Evolutionary conservation across 2,329 filamentous ascomycete genomes (phyloP).

Genomic region (Aureobasidium sp.): DNA sequence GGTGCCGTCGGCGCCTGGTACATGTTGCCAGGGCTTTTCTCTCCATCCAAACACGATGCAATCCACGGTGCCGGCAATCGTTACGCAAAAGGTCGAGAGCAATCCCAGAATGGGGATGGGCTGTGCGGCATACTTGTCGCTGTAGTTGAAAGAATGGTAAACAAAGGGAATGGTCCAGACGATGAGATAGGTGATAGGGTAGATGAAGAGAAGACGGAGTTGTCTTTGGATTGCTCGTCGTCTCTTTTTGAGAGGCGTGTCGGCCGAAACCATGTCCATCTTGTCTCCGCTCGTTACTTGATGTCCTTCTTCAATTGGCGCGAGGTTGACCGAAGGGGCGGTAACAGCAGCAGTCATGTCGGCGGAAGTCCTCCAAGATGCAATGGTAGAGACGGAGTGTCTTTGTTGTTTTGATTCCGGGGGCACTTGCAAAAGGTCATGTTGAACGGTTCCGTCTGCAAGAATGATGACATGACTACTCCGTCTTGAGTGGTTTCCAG

Average conservation of each 20-base stretch:
- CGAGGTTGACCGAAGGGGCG: neutral
- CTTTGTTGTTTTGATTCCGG: neutral
- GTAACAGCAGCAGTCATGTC: neutral
- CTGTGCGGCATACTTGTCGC: slow-evolving; percentile 41
- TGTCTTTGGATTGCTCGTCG: slow-evolving; percentile 53
- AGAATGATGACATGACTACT: neutral
- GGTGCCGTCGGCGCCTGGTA: slow-evolving; percentile 36
- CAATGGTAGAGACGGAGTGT: neutral
- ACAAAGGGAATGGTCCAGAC: slow-evolving; percentile 68
- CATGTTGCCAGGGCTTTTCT: slow-evolving; percentile 63
- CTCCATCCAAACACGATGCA: slow-evolving; percentile 59
- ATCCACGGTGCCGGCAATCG: slow-evolving; percentile 59
- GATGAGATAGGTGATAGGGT: slow-evolving; percentile 62
- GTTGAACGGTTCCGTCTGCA: neutral
- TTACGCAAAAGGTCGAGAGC: slow-evolving; percentile 50
- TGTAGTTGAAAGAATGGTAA: slow-evolving; percentile 53
- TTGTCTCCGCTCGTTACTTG: neutral
- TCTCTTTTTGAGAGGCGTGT: slow-evolving; percentile 18
- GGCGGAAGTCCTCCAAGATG: slow-evolving; percentile 2
- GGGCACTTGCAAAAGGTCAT: neutral
- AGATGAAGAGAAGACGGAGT: slow-evolving; percentile 65
- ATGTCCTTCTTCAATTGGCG: slow-evolving; percentile 5
- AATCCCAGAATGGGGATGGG: slow-evolving; percentile 51
- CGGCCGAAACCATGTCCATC: neutral
- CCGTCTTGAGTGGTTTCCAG: neutral